phyloP scores from a whole-genome alignment of 257 asterid species.

The Solanum virginianum region DNA sequence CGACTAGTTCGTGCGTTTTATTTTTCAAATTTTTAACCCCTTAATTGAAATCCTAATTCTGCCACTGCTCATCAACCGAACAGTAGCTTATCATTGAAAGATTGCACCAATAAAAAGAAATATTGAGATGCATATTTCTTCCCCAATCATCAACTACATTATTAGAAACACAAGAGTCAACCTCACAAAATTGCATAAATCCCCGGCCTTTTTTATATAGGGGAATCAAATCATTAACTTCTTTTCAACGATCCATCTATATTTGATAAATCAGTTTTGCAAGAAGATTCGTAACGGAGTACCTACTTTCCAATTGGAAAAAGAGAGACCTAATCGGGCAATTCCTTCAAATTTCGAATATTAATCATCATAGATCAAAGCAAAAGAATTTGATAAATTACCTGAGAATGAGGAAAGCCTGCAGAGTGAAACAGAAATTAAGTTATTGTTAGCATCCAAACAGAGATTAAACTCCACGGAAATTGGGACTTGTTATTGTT shows the following conservation, averaged over 20 bases:
- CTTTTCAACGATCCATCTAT: background rate
- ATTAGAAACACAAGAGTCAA: background rate
- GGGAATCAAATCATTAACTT: background rate
- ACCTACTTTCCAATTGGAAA: background rate
- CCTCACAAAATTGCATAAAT: background rate
- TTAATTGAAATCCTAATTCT: too few relatives aligned
- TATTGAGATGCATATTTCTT: background rate
- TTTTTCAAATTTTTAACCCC: too few relatives aligned
- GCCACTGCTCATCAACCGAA: background rate
- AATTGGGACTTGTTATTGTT: background rate
- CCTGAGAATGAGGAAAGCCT: background rate
- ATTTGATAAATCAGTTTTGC: background rate
- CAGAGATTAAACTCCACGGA: background rate
- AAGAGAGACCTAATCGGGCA: background rate
- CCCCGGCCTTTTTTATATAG: background rate
- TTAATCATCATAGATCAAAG: background rate
- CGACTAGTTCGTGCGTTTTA: too few relatives aligned
- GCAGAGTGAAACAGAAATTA: background rate
- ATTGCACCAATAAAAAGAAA: background rate
- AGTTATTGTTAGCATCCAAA: background rate
- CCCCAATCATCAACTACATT: background rate
- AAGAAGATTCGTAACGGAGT: background rate
- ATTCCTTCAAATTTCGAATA: background rate
- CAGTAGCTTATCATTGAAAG: background rate
- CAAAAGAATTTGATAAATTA: background rate